Evolutionary conservation across 1,139 yeast species (phyloP).

Genomic region (Diutina neorugosa): DNA sequence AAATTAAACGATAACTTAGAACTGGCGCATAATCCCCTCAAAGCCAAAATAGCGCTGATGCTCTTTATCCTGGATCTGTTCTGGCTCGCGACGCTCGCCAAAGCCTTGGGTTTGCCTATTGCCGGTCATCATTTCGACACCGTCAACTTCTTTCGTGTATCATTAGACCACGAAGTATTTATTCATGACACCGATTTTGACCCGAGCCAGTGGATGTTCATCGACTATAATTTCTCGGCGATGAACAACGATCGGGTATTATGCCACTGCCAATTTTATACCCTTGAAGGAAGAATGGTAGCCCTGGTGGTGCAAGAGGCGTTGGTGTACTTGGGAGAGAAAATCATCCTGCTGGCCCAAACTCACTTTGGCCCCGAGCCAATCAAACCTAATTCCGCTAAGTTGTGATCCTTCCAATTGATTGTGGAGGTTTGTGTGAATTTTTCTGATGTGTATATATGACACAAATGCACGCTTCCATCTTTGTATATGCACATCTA

Average conservation of each 20-base stretch:
- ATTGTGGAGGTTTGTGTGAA: background rate
- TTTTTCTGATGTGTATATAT: background rate
- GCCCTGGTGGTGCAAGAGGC: slow-evolving; percentile 36
- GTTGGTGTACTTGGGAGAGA: slow-evolving; percentile 19
- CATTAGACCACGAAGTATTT: slow-evolving; percentile 30
- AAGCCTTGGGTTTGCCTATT: slow-evolving; percentile 9
- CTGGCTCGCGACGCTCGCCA: slow-evolving; percentile 15
- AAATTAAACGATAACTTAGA: slow-evolving; percentile 19
- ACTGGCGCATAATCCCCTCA: slow-evolving; percentile 14
- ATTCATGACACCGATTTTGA: slow-evolving; percentile 33
- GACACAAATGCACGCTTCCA: background rate
- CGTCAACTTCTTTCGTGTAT: slow-evolving; percentile 23
- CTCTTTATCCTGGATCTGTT: slow-evolving; percentile 22
- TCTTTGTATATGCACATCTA: background rate
- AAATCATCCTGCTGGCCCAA: background rate
- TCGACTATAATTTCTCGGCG: slow-evolving; percentile 22
- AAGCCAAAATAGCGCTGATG: slow-evolving; percentile 14
- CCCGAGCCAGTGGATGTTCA: slow-evolving; percentile 28
- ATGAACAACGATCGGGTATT: slow-evolving; percentile 28
- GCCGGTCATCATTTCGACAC: slow-evolving; percentile 6
- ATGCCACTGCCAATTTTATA: slow-evolving; percentile 23
- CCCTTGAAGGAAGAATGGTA: slow-evolving; percentile 21
- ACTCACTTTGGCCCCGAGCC: background rate
- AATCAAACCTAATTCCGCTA: background rate
- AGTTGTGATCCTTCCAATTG: background rate